phyloP scores from a whole-genome alignment of 306 rosid species.

The Inga oerstediana region DNA sequence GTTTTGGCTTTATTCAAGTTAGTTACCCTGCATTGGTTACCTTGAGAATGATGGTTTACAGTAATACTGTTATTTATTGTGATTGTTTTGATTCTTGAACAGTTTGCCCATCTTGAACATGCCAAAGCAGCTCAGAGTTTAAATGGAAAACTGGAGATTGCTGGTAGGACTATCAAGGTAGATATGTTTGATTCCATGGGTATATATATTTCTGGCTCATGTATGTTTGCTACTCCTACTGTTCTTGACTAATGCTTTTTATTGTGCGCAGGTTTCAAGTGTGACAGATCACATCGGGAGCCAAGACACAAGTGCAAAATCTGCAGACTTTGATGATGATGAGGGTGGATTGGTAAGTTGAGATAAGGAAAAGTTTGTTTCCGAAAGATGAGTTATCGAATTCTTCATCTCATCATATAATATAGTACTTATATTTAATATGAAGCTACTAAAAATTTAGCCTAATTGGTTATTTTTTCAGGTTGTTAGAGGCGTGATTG shows the following conservation, averaged over 20 bases:
- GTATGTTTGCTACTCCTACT: background rate
- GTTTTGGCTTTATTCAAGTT: conserved; percentile 98
- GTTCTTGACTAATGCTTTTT: conserved; percentile 28
- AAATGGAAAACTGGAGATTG: conserved; percentile 94
- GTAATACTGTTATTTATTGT: conserved; percentile 23
- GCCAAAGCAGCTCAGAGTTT: conserved; percentile 97
- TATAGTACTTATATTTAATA: conserved; percentile 15
- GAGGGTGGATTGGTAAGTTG: conserved; percentile 96
- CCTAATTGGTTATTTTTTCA: conserved; percentile 16
- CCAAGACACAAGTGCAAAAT: conserved; percentile 81
- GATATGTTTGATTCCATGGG: conserved; percentile 16
- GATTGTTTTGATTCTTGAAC: conserved; percentile 33
- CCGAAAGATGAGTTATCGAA: background rate
- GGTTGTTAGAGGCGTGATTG: conserved; percentile 27
- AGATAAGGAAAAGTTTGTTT: background rate
- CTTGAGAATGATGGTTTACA: conserved; percentile 12
- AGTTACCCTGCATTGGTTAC: conserved; percentile 40
- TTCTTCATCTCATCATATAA: background rate
- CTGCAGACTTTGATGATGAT: conserved; percentile 96
- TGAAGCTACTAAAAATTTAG: conserved; percentile 11
- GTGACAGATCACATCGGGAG: conserved; percentile 90
- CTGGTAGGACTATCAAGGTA: conserved; percentile 95
- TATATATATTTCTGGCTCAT: conserved; percentile 15
- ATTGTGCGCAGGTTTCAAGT: conserved; percentile 75
- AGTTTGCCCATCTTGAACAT: conserved; percentile 98